phyloP scores from a whole-genome alignment of 192 early-diverging fungal species.

The Coemansia sp. region DNA sequence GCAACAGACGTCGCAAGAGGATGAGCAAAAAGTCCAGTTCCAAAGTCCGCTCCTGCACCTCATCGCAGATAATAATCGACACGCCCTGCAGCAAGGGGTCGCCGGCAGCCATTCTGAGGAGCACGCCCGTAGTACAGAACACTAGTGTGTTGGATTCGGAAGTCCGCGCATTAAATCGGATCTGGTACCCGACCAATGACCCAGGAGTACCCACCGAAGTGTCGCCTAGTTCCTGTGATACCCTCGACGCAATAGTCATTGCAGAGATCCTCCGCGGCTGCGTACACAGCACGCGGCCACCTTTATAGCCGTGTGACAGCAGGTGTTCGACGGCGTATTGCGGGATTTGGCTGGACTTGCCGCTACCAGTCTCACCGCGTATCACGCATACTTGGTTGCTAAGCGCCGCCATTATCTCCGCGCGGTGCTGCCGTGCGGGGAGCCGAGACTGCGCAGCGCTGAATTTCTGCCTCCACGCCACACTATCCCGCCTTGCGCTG shows the following conservation, averaged over 20 bases:
- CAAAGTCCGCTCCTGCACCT: slow-evolving; percentile 80
- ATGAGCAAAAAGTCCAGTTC: slow-evolving; percentile 82
- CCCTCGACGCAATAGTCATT: slow-evolving; percentile 60
- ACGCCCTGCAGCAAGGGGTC: slow-evolving; percentile 36
- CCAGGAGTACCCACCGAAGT: slow-evolving; percentile 5
- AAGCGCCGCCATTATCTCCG: slow-evolving; percentile 10
- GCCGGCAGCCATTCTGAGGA: slow-evolving; percentile 55
- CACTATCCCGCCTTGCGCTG: not conserved
- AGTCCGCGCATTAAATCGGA: slow-evolving; percentile 62
- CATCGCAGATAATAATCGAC: slow-evolving; percentile 70
- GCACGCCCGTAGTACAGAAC: slow-evolving; percentile 67
- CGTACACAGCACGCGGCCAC: slow-evolving; percentile 72
- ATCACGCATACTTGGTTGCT: slow-evolving; percentile 29
- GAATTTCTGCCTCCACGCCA: slow-evolving; percentile 7
- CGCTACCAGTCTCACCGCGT: slow-evolving; percentile 50
- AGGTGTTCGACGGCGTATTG: slow-evolving; percentile 75
- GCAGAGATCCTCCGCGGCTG: slow-evolving; percentile 85
- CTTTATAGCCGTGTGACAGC: slow-evolving; percentile 39
- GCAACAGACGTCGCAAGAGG: slow-evolving; percentile 68
- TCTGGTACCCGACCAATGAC: slow-evolving; percentile 55
- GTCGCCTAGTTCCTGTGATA: slow-evolving; percentile 61
- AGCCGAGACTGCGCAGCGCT: slow-evolving; percentile 15
- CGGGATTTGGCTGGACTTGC: slow-evolving; percentile 74
- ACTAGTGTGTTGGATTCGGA: slow-evolving; percentile 59
- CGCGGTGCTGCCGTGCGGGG: slow-evolving; percentile 17